These are phyloP conservation scores for Xylariaceae sp. DNA, from an alignment of 2,329 filamentous ascomycete species.

Conservation along the genomic window DNA sequence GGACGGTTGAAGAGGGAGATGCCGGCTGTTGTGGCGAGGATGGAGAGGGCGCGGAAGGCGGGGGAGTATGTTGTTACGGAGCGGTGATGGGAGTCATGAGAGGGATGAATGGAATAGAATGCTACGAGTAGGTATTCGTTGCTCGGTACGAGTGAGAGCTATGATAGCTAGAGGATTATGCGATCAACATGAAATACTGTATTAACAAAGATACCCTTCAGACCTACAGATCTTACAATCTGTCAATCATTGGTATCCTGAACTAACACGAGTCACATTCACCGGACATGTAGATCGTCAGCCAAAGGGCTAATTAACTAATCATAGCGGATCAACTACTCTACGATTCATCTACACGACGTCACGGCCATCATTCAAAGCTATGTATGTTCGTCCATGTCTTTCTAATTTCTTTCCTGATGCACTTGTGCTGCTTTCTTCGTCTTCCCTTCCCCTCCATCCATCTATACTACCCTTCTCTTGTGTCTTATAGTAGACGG, in stretches of 20 bases:
- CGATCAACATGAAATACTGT: background rate
- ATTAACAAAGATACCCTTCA: constrained; percentile 11
- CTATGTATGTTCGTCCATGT: background rate
- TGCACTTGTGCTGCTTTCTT: background rate
- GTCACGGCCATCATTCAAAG: background rate
- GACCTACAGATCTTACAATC: background rate
- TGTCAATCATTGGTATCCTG: no score
- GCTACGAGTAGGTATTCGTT: background rate
- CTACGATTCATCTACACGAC: background rate
- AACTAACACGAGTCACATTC: no score
- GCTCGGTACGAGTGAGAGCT: no score
- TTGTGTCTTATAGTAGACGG: background rate
- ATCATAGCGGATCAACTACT: background rate
- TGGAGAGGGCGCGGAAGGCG: constrained; percentile 58
- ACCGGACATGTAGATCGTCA: no score
- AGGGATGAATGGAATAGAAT: background rate
- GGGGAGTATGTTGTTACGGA: constrained; percentile 53
- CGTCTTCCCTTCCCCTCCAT: constrained; percentile 6
- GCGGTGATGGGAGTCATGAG: constrained; percentile 25
- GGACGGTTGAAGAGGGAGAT: constrained; percentile 53
- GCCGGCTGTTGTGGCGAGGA: constrained; percentile 57
- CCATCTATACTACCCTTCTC: constrained; percentile 7
- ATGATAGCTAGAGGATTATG: no score
- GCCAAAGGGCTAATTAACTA: background rate
- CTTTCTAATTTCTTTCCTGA: background rate